Conservation (phyloP, 1,284 basidiomycete species). For the Golubevia sp. region DNA sequence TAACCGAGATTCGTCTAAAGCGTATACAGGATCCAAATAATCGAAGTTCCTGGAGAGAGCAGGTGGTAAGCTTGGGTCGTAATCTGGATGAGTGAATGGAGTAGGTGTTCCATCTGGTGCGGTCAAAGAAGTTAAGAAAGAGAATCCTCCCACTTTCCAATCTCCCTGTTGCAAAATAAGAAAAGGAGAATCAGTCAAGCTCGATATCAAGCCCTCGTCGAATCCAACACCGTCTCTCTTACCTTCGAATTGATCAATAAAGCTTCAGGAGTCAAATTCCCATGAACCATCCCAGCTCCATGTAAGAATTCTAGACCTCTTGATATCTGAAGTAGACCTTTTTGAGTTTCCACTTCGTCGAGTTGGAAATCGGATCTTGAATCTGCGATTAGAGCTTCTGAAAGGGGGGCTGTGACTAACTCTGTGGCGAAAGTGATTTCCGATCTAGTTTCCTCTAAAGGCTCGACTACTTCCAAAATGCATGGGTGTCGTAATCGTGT, state of each 20-base stretch:
- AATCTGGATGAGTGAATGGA: slow-evolving; percentile 85
- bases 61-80: slow-evolving; percentile 77
- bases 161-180: slow-evolving; percentile 72
- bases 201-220: neutral
- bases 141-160: slow-evolving; percentile 94
- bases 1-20: slow-evolving; percentile 81
- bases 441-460: slow-evolving; percentile 84
- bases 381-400: slow-evolving; percentile 22
- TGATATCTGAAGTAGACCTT: slow-evolving; percentile 90
- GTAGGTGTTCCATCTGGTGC: slow-evolving; percentile 74
- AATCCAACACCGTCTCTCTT: slow-evolving; percentile 61
- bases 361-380: slow-evolving; percentile 18
- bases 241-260: slow-evolving; percentile 85
- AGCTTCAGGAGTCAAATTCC: slow-evolving; percentile 82
- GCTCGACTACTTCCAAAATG: slow-evolving; percentile 97
- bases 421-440: slow-evolving; percentile 94
- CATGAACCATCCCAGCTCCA: slow-evolving; percentile 84
- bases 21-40: slow-evolving; percentile 93
- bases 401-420: slow-evolving; percentile 51
- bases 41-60: slow-evolving; percentile 91
- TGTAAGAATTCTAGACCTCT: slow-evolving; percentile 93
- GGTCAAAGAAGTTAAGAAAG: slow-evolving; percentile 79
- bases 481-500: slow-evolving; percentile 88
- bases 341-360: slow-evolving; percentile 76
- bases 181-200: slow-evolving; percentile 4